Percentiles rank a stretch among this genome's conserved stretches.
phyloP scores from a whole-genome alignment of 805 yeast genomes.

The Saccharomycopsis fibuligera region DNA sequence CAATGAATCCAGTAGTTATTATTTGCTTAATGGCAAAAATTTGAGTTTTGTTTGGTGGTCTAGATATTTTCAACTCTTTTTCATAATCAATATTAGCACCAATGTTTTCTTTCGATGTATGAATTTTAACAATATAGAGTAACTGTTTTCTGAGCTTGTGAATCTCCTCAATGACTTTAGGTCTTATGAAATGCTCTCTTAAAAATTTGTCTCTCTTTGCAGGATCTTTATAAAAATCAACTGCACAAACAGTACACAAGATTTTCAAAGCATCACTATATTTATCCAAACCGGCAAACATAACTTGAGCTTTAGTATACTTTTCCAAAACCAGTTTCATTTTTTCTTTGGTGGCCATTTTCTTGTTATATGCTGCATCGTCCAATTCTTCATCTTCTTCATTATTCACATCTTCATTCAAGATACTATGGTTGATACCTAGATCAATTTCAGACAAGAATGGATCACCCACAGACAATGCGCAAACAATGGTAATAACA shows the following conservation, averaged over 20 bases:
- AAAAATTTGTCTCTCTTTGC: conserved; percentile 43
- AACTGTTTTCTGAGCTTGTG: conserved; percentile 74
- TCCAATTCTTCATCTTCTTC: conserved; percentile 24
- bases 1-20: conserved; percentile 87
- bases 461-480: conserved; percentile 90
- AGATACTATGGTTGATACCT: conserved; percentile 38
- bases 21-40: conserved; percentile 80
- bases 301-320: conserved; percentile 51
- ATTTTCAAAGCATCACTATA: conserved; percentile 69
- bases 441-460: conserved; percentile 70
- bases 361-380: conserved; percentile 35
- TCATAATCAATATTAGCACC: conserved; percentile 38
- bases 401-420: conserved; percentile 24
- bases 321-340: conserved; percentile 40
- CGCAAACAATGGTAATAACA: conserved; percentile 87
- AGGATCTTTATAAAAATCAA: conserved; percentile 59
- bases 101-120: conserved; percentile 53
- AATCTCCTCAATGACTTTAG: conserved; percentile 82
- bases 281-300: conserved; percentile 63
- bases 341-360: conserved; percentile 31
- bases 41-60: conserved; percentile 64
- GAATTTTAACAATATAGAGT: conserved; percentile 61
- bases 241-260: conserved; percentile 81
- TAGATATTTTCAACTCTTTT: conserved; percentile 42
- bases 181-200: conserved; percentile 59